These are phyloP conservation scores for Tulasnella sp. DNA, from an alignment of 768 basidiomycete species.

Conservation along the genomic window DNA sequence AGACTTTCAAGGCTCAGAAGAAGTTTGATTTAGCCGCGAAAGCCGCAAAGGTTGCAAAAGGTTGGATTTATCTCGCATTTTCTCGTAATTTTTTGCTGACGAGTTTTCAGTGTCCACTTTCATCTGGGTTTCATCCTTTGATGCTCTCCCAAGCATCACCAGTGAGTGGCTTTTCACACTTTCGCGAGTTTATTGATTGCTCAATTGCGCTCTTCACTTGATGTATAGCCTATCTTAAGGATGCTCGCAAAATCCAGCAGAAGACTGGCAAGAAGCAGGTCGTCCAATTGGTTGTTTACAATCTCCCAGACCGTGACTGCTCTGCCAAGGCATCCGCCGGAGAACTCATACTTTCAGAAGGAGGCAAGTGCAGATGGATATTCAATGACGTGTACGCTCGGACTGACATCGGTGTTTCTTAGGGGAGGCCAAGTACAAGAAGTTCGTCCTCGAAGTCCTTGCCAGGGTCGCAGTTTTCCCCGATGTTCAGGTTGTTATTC, in stretches of 20 bases:
- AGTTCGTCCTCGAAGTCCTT: slow-evolving; percentile 3
- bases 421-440: slow-evolving; percentile 26
- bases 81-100: background rate
- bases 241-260: background rate
- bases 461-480: slow-evolving; percentile 20
- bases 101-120: slow-evolving; percentile 8
- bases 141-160: background rate
- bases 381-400: too few relatives aligned
- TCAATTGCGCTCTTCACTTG: background rate
- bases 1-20: background rate
- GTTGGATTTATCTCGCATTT: background rate
- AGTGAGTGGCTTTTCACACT: too few relatives aligned
- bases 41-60: slow-evolving; percentile 8
- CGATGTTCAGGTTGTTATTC: slow-evolving; percentile 23
- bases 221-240: background rate
- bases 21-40: background rate
- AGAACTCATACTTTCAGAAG: slow-evolving; percentile 25
- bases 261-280: background rate
- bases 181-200: too few relatives aligned
- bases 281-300: slow-evolving; percentile 41
- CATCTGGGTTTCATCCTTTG: slow-evolving; percentile 13
- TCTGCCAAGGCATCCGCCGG: slow-evolving; percentile 27
- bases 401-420: too few relatives aligned
- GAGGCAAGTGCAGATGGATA: too few relatives aligned
- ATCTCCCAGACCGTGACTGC: slow-evolving; percentile 28